Conservation (phyloP, 495 filamentous ascomycete species). For the Amniculicola lignicola region DNA sequence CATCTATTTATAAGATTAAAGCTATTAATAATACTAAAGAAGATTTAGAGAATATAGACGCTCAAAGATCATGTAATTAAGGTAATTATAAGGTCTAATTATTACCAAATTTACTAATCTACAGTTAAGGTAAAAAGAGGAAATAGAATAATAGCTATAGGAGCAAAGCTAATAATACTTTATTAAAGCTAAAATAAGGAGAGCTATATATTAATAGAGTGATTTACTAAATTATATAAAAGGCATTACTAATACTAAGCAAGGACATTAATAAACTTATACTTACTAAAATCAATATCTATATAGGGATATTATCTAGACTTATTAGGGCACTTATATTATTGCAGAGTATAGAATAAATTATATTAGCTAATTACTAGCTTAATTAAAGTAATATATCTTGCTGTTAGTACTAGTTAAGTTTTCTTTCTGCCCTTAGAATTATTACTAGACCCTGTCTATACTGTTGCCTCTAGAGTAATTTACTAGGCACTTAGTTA, state of each 20-base stretch:
- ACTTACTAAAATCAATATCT: conserved; percentile 11
- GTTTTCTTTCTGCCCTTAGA: too few relatives aligned
- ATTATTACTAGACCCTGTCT: too few relatives aligned
- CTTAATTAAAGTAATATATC: too few relatives aligned
- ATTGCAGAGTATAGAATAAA: conserved; percentile 17
- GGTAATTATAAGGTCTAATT: conserved; percentile 3
- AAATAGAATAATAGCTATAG: neutral
- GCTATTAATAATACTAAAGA: too few relatives aligned
- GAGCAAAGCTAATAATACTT: neutral
- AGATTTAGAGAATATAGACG: conserved; percentile 12
- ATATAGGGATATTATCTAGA: conserved; percentile 16
- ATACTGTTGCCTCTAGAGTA: too few relatives aligned
- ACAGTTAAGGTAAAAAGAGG: conserved; percentile 7
- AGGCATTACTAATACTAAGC: conserved; percentile 17
- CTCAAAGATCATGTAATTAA: neutral
- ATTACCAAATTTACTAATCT: conserved; percentile 12
- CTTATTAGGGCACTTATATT: conserved; percentile 12
- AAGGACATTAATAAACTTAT: conserved; percentile 13
- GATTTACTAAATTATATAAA: conserved; percentile 14
- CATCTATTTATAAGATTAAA: conserved; percentile 13
- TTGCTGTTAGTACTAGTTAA: too few relatives aligned
- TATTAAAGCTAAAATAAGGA: conserved; percentile 12
- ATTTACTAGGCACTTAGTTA: too few relatives aligned
- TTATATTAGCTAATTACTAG: conserved; percentile 8
- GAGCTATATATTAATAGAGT: conserved; percentile 12